These are phyloP conservation scores for Gossypium lobatum DNA, from an alignment of 441 rosid genomes.

Conservation along the genomic window DNA sequence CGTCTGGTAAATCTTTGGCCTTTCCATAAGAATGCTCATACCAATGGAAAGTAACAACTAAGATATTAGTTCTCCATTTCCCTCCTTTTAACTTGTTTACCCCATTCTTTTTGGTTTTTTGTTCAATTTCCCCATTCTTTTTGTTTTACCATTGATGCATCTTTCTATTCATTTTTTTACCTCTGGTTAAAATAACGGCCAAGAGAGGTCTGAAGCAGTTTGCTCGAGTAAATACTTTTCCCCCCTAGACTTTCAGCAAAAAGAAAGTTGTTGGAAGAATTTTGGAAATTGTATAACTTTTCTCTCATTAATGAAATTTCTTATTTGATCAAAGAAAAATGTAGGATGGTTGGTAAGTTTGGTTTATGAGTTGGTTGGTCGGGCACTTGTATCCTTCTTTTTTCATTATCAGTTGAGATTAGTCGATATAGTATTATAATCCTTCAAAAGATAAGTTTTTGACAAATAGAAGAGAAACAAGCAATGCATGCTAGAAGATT, in stretches of 20 bases:
- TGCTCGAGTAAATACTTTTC: constrained; percentile 8
- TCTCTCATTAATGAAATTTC: neutral
- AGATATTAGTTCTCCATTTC: neutral
- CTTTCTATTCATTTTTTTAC: neutral
- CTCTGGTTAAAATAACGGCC: constrained; percentile 2
- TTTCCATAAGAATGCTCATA: constrained; percentile 64
- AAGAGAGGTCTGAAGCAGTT: constrained; percentile 16
- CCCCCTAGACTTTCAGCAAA: neutral
- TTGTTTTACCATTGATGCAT: neutral
- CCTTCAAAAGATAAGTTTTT: no score
- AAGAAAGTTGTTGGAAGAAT: neutral
- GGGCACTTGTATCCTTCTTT: no score
- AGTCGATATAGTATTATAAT: no score
- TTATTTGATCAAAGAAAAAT: neutral
- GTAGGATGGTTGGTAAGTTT: neutral
- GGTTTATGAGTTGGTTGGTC: neutral
- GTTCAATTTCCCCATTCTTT: neutral
- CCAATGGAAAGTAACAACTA: constrained; percentile 68
- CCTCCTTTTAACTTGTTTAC: neutral
- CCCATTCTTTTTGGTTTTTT: neutral
- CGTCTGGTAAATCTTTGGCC: constrained; percentile 97
- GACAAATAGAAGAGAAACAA: no score
- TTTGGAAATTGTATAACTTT: neutral
- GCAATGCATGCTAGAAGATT: no score
- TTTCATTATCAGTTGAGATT: no score